Evolutionary conservation across 345 rosid species (phyloP), one percentile per base, ranked within the genome.

Genomic region (Schrenkiella parvula): DNA sequence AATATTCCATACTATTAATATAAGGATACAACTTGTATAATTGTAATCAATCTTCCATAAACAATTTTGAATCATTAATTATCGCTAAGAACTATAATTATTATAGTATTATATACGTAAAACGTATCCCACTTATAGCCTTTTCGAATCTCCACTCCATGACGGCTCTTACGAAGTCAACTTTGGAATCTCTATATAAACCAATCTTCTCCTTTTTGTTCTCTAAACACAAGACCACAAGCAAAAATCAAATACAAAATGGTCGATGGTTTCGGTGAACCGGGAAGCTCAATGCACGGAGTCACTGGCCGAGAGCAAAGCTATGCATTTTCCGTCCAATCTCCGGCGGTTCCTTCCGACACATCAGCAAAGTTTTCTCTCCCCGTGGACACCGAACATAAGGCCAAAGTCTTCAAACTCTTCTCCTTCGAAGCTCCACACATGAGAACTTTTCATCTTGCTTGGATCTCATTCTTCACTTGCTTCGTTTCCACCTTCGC

Each of bases 401-500:
- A 89, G 63, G 93, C 98, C 43, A 89, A 81, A 67, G 91, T 81
- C 3, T 84, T 87, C 67, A 93, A 87, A 78, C 57, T 85, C 29
- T 82, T 87, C 34, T 93, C 98, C 3, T 74, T 88, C 0, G 93
- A 85, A 6, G 84, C 87, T 28, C 98, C 98, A 32, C 96, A 90
- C 80, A 90, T 90, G 98, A 79, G 93, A 74, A 90, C 96, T 5
- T 90, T 93, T 51, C 98, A 88, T 72, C 84, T 93, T 28, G 88
- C 98, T 5, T 90, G 97, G 98, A 85, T 88, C 70, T 93, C 98
- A 48, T 93, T 93, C 80, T 90, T 83, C 85, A 85, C 89, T 51
- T 90, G 96, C 78, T 90, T 90, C 69, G 79, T 90, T 44, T 93
- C 98, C 52, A 93, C 97, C 0, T 90, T 93, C 7, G 98, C 98